Percentiles rank a stretch among this genome's conserved stretches.
These are phyloP conservation scores for Ambrosia trifida DNA, from an alignment of 129 eudicot species.

Conservation along the genomic window DNA sequence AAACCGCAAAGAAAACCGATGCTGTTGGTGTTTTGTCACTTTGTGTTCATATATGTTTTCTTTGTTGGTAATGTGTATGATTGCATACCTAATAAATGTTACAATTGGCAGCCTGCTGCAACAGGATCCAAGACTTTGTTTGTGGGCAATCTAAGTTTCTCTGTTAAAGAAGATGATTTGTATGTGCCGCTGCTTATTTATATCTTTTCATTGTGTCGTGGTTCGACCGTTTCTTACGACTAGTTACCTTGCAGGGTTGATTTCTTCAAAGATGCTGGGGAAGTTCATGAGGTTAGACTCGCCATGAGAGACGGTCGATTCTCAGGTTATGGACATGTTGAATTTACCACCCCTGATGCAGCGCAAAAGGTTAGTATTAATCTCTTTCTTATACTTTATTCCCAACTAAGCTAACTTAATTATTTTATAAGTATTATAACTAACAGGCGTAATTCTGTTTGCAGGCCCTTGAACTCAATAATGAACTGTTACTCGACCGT, in stretches of 20 bases:
- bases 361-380: conserved; percentile 59
- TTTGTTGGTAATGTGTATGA: neutral
- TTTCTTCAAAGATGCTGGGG: conserved; percentile 78
- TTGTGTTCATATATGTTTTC: neutral
- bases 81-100: neutral
- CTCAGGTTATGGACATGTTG: conserved; percentile 93
- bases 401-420: no score
- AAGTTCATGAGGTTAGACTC: conserved; percentile 69
- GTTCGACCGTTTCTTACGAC: conserved; percentile 3
- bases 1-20: conserved; percentile 44
- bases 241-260: conserved; percentile 40
- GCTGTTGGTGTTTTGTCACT: conserved; percentile 50
- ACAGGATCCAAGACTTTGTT: conserved; percentile 78
- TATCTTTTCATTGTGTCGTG: neutral
- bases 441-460: neutral
- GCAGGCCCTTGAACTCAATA: conserved; percentile 66
- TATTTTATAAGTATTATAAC: no score
- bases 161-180: conserved; percentile 60
- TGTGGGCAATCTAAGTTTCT: conserved; percentile 74
- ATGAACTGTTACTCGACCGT: conserved; percentile 50
- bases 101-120: conserved; percentile 60
- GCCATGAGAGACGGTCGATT: conserved; percentile 49
- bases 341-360: conserved; percentile 66
- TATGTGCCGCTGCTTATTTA: conserved; percentile 34
- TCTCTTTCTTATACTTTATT: neutral